A percentile compares a stretch with the other conserved stretches of the same genome.
Evolutionary conservation across 345 rosid species (phyloP).

Genomic region (Acer yangbiense): DNA sequence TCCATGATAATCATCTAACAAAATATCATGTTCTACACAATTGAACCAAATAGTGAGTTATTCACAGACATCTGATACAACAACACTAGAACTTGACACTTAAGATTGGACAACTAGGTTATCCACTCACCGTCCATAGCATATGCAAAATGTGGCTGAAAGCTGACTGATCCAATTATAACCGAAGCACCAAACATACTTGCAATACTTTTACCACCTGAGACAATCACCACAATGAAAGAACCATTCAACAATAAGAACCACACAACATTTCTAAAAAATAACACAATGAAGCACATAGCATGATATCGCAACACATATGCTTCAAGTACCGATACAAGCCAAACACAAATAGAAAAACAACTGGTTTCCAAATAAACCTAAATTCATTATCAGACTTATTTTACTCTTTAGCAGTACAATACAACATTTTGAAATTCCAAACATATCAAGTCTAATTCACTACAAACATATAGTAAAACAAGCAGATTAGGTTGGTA

Average conservation of each 20-base stretch:
- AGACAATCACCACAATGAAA: conserved; percentile 6
- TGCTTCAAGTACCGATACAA: background rate
- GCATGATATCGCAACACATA: too few relatives aligned
- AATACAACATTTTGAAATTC: background rate
- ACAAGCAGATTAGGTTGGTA: background rate
- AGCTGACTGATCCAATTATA: conserved; percentile 31
- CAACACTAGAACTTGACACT: background rate
- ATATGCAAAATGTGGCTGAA: conserved; percentile 20
- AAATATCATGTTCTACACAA: conserved; percentile 37
- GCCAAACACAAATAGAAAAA: background rate
- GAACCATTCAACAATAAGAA: background rate
- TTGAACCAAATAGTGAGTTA: background rate
- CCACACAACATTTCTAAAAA: background rate
- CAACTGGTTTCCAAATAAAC: background rate
- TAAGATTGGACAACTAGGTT: background rate
- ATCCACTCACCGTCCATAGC: conserved; percentile 42
- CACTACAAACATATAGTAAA: background rate
- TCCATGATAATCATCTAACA: conserved; percentile 26
- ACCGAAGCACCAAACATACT: conserved; percentile 31
- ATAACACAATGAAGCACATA: too few relatives aligned
- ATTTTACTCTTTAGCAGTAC: too few relatives aligned
- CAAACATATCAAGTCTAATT: background rate
- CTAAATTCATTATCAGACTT: too few relatives aligned
- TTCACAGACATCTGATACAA: background rate
- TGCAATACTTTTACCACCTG: conserved; percentile 35